Base-by-base conservation (phyloP, 2,329 filamentous ascomycete genomes). In the Diaporthe eres region DNA sequence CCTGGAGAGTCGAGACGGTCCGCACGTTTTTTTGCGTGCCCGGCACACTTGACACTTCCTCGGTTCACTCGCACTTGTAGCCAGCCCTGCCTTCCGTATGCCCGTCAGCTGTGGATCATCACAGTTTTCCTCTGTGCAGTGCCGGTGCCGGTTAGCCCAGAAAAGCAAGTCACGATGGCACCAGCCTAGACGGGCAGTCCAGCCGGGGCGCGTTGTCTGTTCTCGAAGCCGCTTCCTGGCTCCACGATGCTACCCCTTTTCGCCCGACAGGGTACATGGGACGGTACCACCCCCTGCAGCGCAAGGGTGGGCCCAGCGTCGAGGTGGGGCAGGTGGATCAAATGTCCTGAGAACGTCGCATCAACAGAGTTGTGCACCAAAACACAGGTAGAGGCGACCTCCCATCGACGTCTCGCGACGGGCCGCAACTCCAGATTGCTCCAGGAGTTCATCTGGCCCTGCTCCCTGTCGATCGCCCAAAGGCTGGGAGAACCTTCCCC, bases 391-490 rank as follows among this genome's bases (percentile, higher is more conserved):
- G 13, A 25, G 49, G 1, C 15, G 65, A 70, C 65, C 47, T 70
- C 49, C 5, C 49, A 58, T 60, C 47, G 19, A 60, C 47, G 53
- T 67, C 57, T 57, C 75, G 73, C 75, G 70, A 77, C 75, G 75
- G 75, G 34, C 75, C 75, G 75, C 67, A 65, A 75, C 75, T 77
- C 75, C 75, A 75, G 63, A 73, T 75, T 75, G 65, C 70, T 37
- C 47, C 61, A 57, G 44, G 58, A 61, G 58, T 47, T 73, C 58
- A 57, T 57, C 58, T 57, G 58, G 58, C 34, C 58, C 31, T 72
- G 57, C 39, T 57, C 70, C 70, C 70, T 72, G 70, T 61, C 70
- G 70, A 72, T 70, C 71, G 25, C 22, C 57, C 22, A 47, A 57
- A 34, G 25, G 19, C n/a, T 58, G 28, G 47, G 22, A 58, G 42